Evolutionary conservation across 129 eudicot genomes (phyloP), one percentile per base, ranked within the genome.

Genomic region (Helianthus tuberosus): DNA sequence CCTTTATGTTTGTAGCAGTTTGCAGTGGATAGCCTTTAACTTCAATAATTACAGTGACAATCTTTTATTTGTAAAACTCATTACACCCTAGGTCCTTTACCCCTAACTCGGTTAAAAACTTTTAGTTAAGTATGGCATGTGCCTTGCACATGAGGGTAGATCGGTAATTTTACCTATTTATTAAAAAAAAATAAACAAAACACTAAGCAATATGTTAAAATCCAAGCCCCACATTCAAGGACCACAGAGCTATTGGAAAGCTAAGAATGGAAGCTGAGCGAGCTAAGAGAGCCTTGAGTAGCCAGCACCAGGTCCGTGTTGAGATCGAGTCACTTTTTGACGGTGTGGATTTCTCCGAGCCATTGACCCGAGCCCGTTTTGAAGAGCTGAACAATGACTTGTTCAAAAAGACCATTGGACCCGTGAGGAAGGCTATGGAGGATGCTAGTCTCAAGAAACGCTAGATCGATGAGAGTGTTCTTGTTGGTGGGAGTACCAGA

Each of bases 401-500:
- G 41, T 91, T 91, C 85, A 88, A 89, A 67, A 91, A 91, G 79
- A 91, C 96, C 77, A 90, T 90, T 94, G 94, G 91, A 50, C 91
- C 94, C 0, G 94, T 87, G n/a, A 90, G 88, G 94, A 90, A 85
- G 83, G 94, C 94, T 74, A 90, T 90, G 96, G 91, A 87, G n/a
- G 96, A 90, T 73, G 92, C 97, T 43, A 90, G 92, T 38, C 44
- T 91, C 61, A 82, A 82, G 62, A 88, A 91, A 60, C 78, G 79
- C 39, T 92, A 91, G 79, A 91, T 91, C 29, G 96, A 91, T 61
- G 97, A 91, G 57, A 88, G 88, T 72, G 90, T 91, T 53, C 91
- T 91, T 53, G 96, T 88, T 79, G 97, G 97, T 82, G 97, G 96
- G 75, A 91, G 97, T 68, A 91, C 97, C 65, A 91, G 97, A 58